Conservation (phyloP, 495 filamentous ascomycete genomes). For the Daldinia bambusicola region DNA sequence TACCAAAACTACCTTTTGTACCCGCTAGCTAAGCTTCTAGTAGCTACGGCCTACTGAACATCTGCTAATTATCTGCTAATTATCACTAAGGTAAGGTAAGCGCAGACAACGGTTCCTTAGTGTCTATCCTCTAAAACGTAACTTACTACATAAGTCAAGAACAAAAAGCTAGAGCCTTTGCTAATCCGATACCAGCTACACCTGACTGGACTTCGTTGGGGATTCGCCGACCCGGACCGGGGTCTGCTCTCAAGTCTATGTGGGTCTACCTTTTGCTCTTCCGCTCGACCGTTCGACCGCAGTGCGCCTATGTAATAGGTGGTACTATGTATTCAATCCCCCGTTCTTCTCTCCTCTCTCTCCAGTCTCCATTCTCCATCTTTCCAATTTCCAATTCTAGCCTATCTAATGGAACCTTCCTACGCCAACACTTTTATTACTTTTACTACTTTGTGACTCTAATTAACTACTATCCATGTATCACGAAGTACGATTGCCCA, state of each 20-base stretch:
- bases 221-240: conserved; percentile 41
- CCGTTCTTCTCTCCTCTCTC: conserved; percentile 16
- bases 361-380: conserved; percentile 21
- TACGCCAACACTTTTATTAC: neutral
- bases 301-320: conserved; percentile 19
- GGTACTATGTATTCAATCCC: neutral
- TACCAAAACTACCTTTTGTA: too few relatives aligned
- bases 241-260: conserved; percentile 23
- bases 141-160: conserved; percentile 25
- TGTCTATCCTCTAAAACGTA: conserved; percentile 34
- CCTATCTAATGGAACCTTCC: conserved; percentile 31
- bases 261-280: conserved; percentile 42
- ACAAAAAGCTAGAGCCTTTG: too few relatives aligned
- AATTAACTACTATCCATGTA: too few relatives aligned
- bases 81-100: neutral
- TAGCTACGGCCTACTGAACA: too few relatives aligned
- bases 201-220: conserved; percentile 33
- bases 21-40: too few relatives aligned
- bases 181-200: conserved; percentile 29
- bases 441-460: too few relatives aligned
- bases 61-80: too few relatives aligned
- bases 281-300: conserved; percentile 47
- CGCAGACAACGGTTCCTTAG: neutral
- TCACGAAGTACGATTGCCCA: conserved; percentile 21
- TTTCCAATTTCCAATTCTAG: conserved; percentile 17